Evolutionary conservation across 805 yeast species (phyloP).

Genomic region (Wickerhamiella parazyma): DNA sequence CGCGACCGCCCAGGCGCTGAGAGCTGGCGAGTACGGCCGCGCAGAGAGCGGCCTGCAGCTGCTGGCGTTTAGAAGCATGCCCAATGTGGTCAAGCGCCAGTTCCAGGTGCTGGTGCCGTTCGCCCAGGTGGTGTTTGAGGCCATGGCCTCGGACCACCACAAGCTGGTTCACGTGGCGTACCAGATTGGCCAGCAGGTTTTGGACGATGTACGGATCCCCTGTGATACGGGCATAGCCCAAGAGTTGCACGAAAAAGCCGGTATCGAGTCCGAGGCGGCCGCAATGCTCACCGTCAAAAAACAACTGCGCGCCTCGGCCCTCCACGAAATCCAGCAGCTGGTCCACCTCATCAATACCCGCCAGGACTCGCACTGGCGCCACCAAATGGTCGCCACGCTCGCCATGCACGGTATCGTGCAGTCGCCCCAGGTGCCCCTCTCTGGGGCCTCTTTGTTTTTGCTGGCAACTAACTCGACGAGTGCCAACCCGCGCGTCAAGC

Average conservation of each 20-base stretch:
- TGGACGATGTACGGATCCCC: constrained; percentile 24
- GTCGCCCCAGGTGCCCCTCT: constrained; percentile 18
- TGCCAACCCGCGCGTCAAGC: constrained; percentile 53
- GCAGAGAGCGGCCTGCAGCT: constrained; percentile 53
- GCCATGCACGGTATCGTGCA: constrained; percentile 16
- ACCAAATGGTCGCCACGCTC: constrained; percentile 12
- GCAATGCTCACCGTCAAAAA: background rate
- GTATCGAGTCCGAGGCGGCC: background rate
- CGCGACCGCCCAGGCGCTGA: constrained; percentile 37
- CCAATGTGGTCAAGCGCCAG: constrained; percentile 44
- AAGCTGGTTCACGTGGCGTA: constrained; percentile 44
- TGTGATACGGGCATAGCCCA: background rate
- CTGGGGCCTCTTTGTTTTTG: constrained; percentile 9
- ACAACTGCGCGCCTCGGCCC: background rate
- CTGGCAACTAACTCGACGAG: constrained; percentile 19
- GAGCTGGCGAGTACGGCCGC: constrained; percentile 35
- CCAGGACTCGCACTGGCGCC: constrained; percentile 16
- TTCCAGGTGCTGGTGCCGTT: constrained; percentile 37
- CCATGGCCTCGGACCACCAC: constrained; percentile 42
- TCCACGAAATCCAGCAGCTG: background rate
- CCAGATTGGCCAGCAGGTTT: constrained; percentile 29
- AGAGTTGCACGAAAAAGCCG: constrained; percentile 13
- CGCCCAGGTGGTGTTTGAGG: constrained; percentile 37
- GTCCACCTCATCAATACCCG: background rate
- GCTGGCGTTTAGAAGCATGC: constrained; percentile 44